Percentiles rank a stretch among this genome's conserved stretches.
Conservation (phyloP, 2,329 filamentous ascomycete genomes). For the Trichoderma lentiforme region DNA sequence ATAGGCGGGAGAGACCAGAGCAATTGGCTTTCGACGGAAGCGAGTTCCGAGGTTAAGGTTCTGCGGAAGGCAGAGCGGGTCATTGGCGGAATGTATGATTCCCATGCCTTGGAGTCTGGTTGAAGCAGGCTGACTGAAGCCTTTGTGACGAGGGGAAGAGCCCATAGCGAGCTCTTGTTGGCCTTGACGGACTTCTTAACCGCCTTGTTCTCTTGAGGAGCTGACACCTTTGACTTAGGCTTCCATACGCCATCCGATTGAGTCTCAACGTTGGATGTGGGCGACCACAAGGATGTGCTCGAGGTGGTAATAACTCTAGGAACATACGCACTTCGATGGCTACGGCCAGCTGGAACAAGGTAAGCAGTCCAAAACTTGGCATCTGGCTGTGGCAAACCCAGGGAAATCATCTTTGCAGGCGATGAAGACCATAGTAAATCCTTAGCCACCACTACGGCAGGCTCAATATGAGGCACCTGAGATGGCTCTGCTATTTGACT, state of each 20-base stretch:
- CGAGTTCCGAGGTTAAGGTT: not conserved
- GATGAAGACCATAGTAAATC: not conserved
- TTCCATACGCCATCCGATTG: not conserved
- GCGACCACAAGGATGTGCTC: constrained; percentile 7
- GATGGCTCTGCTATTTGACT: not conserved
- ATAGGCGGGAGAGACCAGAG: not conserved
- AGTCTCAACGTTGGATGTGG: not conserved
- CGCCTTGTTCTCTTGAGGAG: not conserved
- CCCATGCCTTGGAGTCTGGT: not conserved
- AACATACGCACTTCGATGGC: not conserved
- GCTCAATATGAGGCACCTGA: not conserved
- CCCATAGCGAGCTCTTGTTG: not conserved
- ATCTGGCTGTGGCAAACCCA: not conserved
- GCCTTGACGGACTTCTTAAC: not conserved
- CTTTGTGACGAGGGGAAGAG: not conserved
- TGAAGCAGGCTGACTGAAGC: not conserved
- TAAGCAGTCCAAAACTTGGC: not conserved
- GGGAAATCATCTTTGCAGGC: not conserved
- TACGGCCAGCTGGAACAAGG: not conserved
- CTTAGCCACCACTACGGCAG: not conserved
- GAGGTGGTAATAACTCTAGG: not conserved
- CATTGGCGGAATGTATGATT: not conserved
- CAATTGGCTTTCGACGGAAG: not conserved
- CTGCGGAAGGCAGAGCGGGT: not conserved
- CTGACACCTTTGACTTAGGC: not conserved